Percentiles rank a stretch among this genome's conserved stretches.
Evolutionary conservation across 768 basidiomycete genomes (phyloP).

Genomic region (Hypholoma sublateritium): DNA sequence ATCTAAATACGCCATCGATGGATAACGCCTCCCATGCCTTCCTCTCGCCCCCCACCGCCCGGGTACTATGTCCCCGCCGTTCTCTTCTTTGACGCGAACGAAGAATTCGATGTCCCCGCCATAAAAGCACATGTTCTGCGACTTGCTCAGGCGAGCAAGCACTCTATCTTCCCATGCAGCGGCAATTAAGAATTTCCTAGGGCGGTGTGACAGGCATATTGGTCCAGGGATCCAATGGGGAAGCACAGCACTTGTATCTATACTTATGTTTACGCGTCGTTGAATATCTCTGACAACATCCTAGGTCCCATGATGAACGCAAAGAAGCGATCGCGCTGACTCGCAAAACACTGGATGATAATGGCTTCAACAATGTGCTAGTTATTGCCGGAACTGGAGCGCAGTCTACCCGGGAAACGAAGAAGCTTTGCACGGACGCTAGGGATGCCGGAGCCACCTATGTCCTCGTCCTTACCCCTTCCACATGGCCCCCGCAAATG

Average conservation of each 20-base stretch:
- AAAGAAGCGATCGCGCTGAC: conserved; percentile 62
- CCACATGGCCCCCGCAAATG: conserved; percentile 70
- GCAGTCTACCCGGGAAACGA: conserved; percentile 76
- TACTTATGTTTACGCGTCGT: background rate
- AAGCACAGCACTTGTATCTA: conserved; percentile 65
- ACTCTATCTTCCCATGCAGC: conserved; percentile 9
- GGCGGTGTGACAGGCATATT: conserved; percentile 73
- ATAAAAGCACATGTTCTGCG: conserved; percentile 71
- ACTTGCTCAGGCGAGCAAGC: conserved; percentile 59
- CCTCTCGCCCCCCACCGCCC: conserved; percentile 50
- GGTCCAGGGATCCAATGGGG: conserved; percentile 74
- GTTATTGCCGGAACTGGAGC: conserved; percentile 86
- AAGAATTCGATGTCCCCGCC: conserved; percentile 66
- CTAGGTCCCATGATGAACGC: conserved; percentile 65
- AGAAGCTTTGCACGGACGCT: conserved; percentile 67
- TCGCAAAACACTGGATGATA: conserved; percentile 68
- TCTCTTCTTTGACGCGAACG: conserved; percentile 68
- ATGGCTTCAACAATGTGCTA: conserved; percentile 64
- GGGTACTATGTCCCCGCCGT: conserved; percentile 82
- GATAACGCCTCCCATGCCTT: conserved; percentile 7
- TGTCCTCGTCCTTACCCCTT: conserved; percentile 73
- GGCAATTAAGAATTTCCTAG: conserved; percentile 34
- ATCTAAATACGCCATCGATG: background rate
- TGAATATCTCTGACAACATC: background rate
- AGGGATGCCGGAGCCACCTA: conserved; percentile 82